Conservation (phyloP, 1,284 basidiomycete species). For the Ceratobasidium sp. region DNA sequence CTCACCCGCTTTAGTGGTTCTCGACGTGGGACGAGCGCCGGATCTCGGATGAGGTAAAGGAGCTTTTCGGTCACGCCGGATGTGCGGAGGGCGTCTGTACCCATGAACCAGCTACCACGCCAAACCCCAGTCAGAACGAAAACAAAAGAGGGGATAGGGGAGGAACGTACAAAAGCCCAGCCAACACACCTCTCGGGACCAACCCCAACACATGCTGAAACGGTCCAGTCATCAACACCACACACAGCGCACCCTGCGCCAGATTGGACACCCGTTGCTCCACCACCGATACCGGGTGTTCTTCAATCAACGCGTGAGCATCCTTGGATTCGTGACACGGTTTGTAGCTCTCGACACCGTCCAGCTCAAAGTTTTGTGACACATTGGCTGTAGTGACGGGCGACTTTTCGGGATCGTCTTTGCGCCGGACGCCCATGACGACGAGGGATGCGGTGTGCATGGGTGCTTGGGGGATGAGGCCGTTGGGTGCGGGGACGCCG, state of each 20-base stretch:
- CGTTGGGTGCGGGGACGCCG: conserved; percentile 93
- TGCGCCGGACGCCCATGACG: conserved; percentile 71
- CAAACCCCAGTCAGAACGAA: conserved; percentile 47
- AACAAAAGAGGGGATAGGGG: conserved; percentile 46
- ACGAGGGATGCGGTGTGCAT: conserved; percentile 90
- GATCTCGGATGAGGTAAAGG: conserved; percentile 84
- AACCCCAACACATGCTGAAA: conserved; percentile 82
- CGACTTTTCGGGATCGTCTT: conserved; percentile 53
- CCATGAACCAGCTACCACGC: conserved; percentile 83
- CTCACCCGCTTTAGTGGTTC: conserved; percentile 82
- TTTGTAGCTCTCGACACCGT: conserved; percentile 47
- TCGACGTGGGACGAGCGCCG: conserved; percentile 65
- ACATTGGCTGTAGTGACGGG: background rate
- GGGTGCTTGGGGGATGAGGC: conserved; percentile 95
- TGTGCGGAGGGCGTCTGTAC: conserved; percentile 79
- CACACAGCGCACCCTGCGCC: conserved; percentile 81
- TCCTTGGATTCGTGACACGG: conserved; percentile 46
- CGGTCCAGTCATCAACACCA: conserved; percentile 82
- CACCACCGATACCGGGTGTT: conserved; percentile 81
- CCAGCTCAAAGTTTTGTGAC: conserved; percentile 40
- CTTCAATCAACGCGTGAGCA: conserved; percentile 53
- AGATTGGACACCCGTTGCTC: conserved; percentile 92
- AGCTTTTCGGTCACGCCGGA: conserved; percentile 90
- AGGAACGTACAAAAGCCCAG: conserved; percentile 73
- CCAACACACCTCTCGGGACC: conserved; percentile 74